A percentile compares a stretch with the other conserved stretches of the same genome.
Conservation (phyloP, 192 early-diverging fungal genomes). For the Coemansia sp. region DNA sequence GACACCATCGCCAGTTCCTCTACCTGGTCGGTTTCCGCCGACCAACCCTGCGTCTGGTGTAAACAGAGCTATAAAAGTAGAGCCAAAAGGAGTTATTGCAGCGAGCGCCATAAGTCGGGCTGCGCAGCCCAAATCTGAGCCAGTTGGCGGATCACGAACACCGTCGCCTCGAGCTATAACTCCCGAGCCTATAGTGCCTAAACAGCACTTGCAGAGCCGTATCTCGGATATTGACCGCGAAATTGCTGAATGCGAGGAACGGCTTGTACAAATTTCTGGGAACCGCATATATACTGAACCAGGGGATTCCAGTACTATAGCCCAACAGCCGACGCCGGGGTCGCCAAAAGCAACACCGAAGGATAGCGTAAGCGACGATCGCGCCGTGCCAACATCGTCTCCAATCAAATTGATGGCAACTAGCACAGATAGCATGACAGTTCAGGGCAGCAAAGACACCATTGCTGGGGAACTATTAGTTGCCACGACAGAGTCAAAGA, state of each 20-base stretch:
- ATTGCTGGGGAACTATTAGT: background rate
- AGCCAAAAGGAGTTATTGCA: background rate
- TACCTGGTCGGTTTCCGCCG: conserved; percentile 2
- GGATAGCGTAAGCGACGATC: conserved; percentile 14
- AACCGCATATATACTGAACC: conserved; percentile 2
- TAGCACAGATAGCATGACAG: background rate
- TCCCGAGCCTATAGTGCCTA: conserved; percentile 2
- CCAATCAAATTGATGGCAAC: conserved; percentile 6
- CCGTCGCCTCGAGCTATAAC: conserved; percentile 4
- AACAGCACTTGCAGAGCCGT: conserved; percentile 25
- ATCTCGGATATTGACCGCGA: conserved; percentile 46
- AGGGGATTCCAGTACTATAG: conserved; percentile 12
- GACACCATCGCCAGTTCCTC: conserved; percentile 20
- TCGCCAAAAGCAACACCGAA: background rate
- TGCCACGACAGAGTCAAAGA: background rate
- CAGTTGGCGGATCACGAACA: conserved; percentile 1
- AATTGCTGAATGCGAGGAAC: conserved; percentile 39
- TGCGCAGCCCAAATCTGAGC: background rate
- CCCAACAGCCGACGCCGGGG: background rate
- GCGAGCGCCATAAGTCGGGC: background rate
- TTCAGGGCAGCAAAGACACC: background rate
- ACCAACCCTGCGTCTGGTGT: background rate
- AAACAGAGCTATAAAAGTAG: background rate
- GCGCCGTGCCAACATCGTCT: conserved; percentile 30
- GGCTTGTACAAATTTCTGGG: conserved; percentile 29